Evolutionary conservation across 257 asterid genomes (phyloP).

Genomic region (Salvia splendens): DNA sequence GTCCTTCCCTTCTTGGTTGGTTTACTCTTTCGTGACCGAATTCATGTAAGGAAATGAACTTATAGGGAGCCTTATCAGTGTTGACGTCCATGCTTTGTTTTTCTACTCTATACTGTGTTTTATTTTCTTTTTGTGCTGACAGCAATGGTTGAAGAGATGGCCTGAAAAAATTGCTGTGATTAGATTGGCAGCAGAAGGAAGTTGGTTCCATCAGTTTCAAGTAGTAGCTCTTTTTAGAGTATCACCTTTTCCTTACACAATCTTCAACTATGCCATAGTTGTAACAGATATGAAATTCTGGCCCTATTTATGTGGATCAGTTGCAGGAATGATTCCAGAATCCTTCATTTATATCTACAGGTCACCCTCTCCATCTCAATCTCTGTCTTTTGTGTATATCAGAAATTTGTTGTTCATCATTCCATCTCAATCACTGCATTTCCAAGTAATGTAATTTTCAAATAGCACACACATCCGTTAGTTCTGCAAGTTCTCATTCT

Average conservation of each 20-base stretch:
- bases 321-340: slow-evolving; percentile 93
- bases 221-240: slow-evolving; percentile 82
- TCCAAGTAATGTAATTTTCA: too few species aligned
- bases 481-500: background rate
- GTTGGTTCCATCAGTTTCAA: slow-evolving; percentile 84
- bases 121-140: slow-evolving; percentile 6
- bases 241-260: slow-evolving; percentile 91
- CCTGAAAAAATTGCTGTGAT: slow-evolving; percentile 80
- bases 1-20: slow-evolving; percentile 76
- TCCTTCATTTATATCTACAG: slow-evolving; percentile 91
- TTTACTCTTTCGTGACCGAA: slow-evolving; percentile 68
- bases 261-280: slow-evolving; percentile 84
- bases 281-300: slow-evolving; percentile 84
- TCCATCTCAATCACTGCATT: background rate
- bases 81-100: background rate
- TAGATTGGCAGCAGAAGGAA: slow-evolving; percentile 86
- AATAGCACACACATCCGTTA: background rate
- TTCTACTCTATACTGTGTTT: background rate
- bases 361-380: slow-evolving; percentile 28
- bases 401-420: background rate
- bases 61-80: too few species aligned
- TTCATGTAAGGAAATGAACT: slow-evolving; percentile 57
- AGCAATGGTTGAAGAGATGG: slow-evolving; percentile 96
- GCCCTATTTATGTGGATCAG: slow-evolving; percentile 87
- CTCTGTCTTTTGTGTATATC: background rate